Evolutionary conservation across 495 filamentous ascomycete genomes (phyloP).

Genomic region (Trichoderma erinaceum): DNA sequence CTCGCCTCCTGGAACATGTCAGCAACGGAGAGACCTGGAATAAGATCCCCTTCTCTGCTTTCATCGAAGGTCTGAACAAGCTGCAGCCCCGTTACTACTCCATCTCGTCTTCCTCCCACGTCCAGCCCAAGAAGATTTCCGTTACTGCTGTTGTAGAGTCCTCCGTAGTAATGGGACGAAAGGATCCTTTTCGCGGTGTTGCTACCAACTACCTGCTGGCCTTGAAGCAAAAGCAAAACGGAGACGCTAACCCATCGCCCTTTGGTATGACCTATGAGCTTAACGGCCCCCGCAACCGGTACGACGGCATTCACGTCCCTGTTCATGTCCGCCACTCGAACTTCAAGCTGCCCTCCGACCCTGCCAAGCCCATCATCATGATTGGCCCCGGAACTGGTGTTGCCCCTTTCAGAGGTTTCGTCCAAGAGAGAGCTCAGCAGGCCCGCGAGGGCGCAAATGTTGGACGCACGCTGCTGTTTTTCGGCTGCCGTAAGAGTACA

Average conservation of each 20-base stretch:
- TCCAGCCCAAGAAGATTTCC: slow-evolving; percentile 88
- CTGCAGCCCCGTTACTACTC: slow-evolving; percentile 98
- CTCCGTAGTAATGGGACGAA: slow-evolving; percentile 64
- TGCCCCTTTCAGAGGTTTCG: slow-evolving; percentile 90
- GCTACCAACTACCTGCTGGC: slow-evolving; percentile 96
- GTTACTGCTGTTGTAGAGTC: slow-evolving; percentile 94
- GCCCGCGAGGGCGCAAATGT: slow-evolving; percentile 76
- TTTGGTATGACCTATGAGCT: slow-evolving; percentile 87
- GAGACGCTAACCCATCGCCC: slow-evolving; percentile 75
- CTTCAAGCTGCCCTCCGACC: slow-evolving; percentile 97
- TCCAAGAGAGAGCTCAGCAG: slow-evolving; percentile 84
- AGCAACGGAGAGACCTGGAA: slow-evolving; percentile 66
- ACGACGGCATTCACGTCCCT: slow-evolving; percentile 91
- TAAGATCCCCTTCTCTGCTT: slow-evolving; percentile 83
- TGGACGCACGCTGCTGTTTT: slow-evolving; percentile 88
- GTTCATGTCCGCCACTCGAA: slow-evolving; percentile 97
- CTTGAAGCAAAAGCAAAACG: slow-evolving; percentile 94
- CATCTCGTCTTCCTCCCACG: slow-evolving; percentile 92
- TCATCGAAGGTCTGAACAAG: slow-evolving; percentile 91
- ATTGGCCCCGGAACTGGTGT: slow-evolving; percentile 96
- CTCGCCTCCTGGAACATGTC: slow-evolving; percentile 74
- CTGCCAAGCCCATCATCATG: slow-evolving; percentile 89
- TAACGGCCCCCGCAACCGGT: slow-evolving; percentile 89
- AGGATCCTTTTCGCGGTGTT: slow-evolving; percentile 84
- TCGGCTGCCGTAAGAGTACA: slow-evolving; percentile 74